Conservation (phyloP, 2,329 filamentous ascomycete genomes). For the Zopfia rhizophila region DNA sequence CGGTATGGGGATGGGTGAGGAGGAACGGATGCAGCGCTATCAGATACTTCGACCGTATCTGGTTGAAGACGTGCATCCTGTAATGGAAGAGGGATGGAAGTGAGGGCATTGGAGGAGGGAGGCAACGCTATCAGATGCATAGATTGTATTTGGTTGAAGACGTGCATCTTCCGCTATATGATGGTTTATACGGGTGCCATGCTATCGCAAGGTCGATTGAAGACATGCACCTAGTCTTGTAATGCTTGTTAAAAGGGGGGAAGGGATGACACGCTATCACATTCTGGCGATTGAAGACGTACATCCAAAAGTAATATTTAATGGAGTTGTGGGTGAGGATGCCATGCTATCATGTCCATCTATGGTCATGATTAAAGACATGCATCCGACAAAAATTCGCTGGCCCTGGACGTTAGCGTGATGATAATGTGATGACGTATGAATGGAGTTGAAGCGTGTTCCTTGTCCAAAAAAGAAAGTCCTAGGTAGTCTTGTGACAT, state of each 20-base stretch:
- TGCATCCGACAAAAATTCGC: slow-evolving; percentile 14
- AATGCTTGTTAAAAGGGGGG: slow-evolving; percentile 2
- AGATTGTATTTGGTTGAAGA: slow-evolving; percentile 24
- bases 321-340: slow-evolving; percentile 9
- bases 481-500: too few relatives aligned
- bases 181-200: slow-evolving; percentile 20
- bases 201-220: slow-evolving; percentile 35
- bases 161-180: slow-evolving; percentile 22
- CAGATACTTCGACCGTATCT: slow-evolving; percentile 16
- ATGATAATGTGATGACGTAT: too few relatives aligned
- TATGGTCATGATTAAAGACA: slow-evolving; percentile 18
- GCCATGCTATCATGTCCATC: slow-evolving; percentile 31
- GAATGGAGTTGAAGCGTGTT: too few relatives aligned
- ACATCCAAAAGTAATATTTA: slow-evolving; percentile 3
- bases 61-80: slow-evolving; percentile 40
- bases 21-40: slow-evolving; percentile 39
- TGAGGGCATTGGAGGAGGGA: too few relatives aligned
- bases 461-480: too few relatives aligned
- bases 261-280: slow-evolving; percentile 12
- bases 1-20: not conserved
- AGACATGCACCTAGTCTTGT: slow-evolving; percentile 33
- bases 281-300: slow-evolving; percentile 24
- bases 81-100: not conserved
- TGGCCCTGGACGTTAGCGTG: too few relatives aligned
- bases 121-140: slow-evolving; percentile 36